phyloP scores from a whole-genome alignment of 768 basidiomycete genomes.

The Serendipita sp. region DNA sequence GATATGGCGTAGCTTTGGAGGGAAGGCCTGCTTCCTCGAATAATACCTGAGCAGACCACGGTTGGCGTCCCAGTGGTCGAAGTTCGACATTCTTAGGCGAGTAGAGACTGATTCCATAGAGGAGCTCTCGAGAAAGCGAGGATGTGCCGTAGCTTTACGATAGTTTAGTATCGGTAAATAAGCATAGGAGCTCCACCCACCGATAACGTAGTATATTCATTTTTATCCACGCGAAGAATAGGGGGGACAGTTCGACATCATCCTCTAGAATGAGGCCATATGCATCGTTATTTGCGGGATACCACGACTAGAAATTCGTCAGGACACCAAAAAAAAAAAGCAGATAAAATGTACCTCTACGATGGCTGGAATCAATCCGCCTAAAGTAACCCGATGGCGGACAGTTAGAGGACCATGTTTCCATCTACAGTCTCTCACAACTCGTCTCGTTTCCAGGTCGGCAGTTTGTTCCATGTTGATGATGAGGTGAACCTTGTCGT shows the following conservation, averaged over 20 bases:
- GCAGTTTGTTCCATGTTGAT: slow-evolving; percentile 66
- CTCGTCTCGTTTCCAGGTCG: slow-evolving; percentile 39
- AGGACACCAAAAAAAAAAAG: neutral
- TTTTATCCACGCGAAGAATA: slow-evolving; percentile 78
- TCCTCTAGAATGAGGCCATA: slow-evolving; percentile 76
- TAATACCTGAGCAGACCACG: slow-evolving; percentile 47
- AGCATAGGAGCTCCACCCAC: slow-evolving; percentile 20
- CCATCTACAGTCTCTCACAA: slow-evolving; percentile 43
- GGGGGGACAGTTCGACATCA: slow-evolving; percentile 68
- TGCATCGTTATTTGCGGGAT: slow-evolving; percentile 51
- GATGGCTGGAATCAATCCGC: slow-evolving; percentile 65
- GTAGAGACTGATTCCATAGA: slow-evolving; percentile 76
- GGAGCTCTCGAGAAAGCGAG: slow-evolving; percentile 25
- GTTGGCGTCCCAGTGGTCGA: slow-evolving; percentile 43
- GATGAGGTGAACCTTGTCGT: slow-evolving; percentile 41
- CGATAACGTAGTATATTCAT: slow-evolving; percentile 64
- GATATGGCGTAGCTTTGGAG: slow-evolving; percentile 46
- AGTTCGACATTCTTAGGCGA: slow-evolving; percentile 74
- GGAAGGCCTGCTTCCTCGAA: slow-evolving; percentile 31
- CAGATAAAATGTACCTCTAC: slow-evolving; percentile 32
- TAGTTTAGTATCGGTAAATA: neutral
- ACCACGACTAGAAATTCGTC: slow-evolving; percentile 43
- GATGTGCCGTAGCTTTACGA: slow-evolving; percentile 37
- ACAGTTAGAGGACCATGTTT: slow-evolving; percentile 39
- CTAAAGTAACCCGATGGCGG: slow-evolving; percentile 62